phyloP scores from a whole-genome alignment of 1,139 yeast species.

The Yamadazyma trypodendri region DNA sequence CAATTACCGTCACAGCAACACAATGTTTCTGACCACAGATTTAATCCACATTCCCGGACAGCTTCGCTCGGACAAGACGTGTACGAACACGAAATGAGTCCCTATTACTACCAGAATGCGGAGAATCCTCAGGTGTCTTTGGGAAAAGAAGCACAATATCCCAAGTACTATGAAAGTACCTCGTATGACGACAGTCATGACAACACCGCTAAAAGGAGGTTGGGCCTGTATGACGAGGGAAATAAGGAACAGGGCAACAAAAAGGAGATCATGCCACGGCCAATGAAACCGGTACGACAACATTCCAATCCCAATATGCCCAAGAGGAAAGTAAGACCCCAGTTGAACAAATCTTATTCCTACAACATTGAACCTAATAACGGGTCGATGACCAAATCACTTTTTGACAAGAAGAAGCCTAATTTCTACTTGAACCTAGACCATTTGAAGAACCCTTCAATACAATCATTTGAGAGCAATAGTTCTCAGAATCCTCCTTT shows the following conservation, averaged over 20 bases:
- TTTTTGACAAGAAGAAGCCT: constrained; percentile 15
- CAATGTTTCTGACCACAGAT: background rate
- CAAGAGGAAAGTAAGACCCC: constrained; percentile 14
- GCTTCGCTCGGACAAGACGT: background rate
- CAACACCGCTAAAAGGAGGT: constrained; percentile 4
- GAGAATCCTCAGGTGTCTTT: background rate
- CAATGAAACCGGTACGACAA: constrained; percentile 17
- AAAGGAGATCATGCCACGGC: constrained; percentile 9
- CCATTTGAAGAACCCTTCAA: constrained; percentile 11
- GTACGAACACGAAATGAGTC: background rate
- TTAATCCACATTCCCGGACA: background rate
- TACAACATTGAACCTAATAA: constrained; percentile 7
- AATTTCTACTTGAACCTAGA: constrained; percentile 16
- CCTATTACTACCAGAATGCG: background rate
- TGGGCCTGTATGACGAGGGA: constrained; percentile 1
- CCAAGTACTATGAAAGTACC: no score
- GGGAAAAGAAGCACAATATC: background rate
- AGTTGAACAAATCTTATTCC: constrained; percentile 15
- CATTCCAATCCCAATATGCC: constrained; percentile 13
- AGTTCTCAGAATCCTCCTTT: constrained; percentile 2
- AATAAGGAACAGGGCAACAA: constrained; percentile 1
- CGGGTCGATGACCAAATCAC: background rate
- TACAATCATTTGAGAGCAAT: constrained; percentile 9
- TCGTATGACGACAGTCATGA: constrained; percentile 1
- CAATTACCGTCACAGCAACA: background rate